A percentile compares a stretch with the other conserved stretches of the same genome.
These are phyloP conservation scores for Ogataea pini DNA, from an alignment of 805 yeast species.

Conservation along the genomic window DNA sequence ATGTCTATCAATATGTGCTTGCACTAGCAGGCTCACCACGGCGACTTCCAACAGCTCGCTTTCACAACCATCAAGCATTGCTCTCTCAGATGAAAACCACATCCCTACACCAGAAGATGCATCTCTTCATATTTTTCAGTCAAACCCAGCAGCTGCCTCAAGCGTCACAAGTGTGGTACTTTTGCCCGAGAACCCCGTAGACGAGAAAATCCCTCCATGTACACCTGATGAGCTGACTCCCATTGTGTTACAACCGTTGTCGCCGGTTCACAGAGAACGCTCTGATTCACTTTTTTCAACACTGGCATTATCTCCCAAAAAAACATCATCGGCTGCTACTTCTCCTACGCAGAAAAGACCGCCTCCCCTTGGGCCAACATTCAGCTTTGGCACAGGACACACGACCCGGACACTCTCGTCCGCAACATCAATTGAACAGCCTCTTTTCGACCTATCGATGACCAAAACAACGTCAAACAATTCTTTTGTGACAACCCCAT, in stretches of 20 bases:
- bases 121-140: no score
- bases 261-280: not conserved
- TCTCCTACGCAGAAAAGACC: slow-evolving; percentile 8
- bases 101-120: not conserved
- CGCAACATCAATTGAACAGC: slow-evolving; percentile 3
- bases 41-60: not conserved
- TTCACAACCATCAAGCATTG: not conserved
- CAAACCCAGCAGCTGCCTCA: not conserved
- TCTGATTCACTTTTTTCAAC: slow-evolving; percentile 10
- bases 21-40: not conserved
- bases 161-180: slow-evolving; percentile 20
- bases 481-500: slow-evolving; percentile 8
- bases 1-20: not conserved
- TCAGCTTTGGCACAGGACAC: slow-evolving; percentile 20
- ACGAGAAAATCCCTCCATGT: slow-evolving; percentile 31
- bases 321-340: slow-evolving; percentile 2
- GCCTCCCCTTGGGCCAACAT: slow-evolving; percentile 12
- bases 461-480: slow-evolving; percentile 13
- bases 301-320: not conserved
- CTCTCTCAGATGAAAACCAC: not conserved
- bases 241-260: slow-evolving; percentile 22
- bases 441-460: slow-evolving; percentile 11
- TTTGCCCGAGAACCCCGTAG: slow-evolving; percentile 31
- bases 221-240: slow-evolving; percentile 32
- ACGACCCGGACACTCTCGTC: slow-evolving; percentile 10